Evolutionary conservation across 2,329 filamentous ascomycete genomes (phyloP), one percentile per base, ranked within the genome.

Genomic region (Exophiala calicioides): DNA sequence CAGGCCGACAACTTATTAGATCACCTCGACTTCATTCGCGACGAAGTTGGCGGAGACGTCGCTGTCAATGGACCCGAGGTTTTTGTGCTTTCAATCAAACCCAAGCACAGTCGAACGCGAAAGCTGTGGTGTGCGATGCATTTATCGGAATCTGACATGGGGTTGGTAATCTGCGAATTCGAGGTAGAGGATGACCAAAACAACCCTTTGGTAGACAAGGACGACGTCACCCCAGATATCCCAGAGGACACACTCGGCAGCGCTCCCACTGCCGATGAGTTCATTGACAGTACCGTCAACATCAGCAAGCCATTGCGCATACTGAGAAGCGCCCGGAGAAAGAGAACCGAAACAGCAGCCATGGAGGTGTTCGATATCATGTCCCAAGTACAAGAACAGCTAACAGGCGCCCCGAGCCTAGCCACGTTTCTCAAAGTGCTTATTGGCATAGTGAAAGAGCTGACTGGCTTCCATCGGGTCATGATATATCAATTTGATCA

Each of bases 291-390:
- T 60, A 94, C 88, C 0, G 77, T 86, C 45, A 82, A 85, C 20
- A 71, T 78, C 37, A 93, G 86, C 66, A 86, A 83, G 56, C 89
- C 88, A 3, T 69, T 95, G n/a, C 77, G 88, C 27, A 80, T 93
- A 1, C 64, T 93, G 18, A 75, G 86, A 26, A 88, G 84, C 61
- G 86, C 88, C 0, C 79, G 88, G 7, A 88, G 87, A 60, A 76
- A 84, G 38, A 81, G 82, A 56, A 87, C 86, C 4, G 87, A 93
- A 60, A 86, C 88, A 4, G 87, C 91, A 88, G 86, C 86, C 0
- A 93, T 93, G 83, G 86, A 94, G 59, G 86, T 93, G 1, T 94
- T 94, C 66, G 90, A 89, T 65, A 90, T 95, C 55, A 87, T 95
- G 80, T 88, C 86, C 1, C 90, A 95, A 63, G 85, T 95, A 1